Conservation (phyloP, 352 stramenopile species). For the Vaucheria bursata region DNA sequence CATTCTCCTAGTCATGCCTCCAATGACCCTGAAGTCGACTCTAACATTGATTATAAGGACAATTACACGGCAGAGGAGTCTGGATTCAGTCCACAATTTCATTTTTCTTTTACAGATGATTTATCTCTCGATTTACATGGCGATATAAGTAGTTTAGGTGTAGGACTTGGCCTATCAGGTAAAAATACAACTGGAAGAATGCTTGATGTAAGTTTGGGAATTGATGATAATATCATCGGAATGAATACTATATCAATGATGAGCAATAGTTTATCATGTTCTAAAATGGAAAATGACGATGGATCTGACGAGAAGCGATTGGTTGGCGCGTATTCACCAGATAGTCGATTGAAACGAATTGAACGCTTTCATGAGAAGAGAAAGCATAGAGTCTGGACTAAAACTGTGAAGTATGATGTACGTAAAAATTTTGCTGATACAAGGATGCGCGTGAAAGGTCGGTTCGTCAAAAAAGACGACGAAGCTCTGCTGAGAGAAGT, state of each 20-base stretch:
- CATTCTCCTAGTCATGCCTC: too few relatives aligned
- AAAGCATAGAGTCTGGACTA: slow-evolving; percentile 66
- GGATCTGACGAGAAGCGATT: slow-evolving; percentile 24
- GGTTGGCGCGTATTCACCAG: slow-evolving; percentile 86
- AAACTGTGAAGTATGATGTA: slow-evolving; percentile 81
- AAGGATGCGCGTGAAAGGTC: slow-evolving; percentile 80
- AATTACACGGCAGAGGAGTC: too few relatives aligned
- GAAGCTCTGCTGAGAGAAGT: slow-evolving; percentile 46
- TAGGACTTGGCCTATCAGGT: too few relatives aligned
- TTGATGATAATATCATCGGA: slow-evolving; percentile 4
- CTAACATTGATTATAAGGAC: too few relatives aligned
- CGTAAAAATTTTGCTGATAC: slow-evolving; percentile 92
- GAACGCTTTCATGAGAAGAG: slow-evolving; percentile 88
- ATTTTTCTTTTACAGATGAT: slow-evolving; percentile 43
- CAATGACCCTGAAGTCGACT: too few relatives aligned
- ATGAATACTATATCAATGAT: not conserved
- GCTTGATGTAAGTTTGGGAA: slow-evolving; percentile 12
- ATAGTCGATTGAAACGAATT: slow-evolving; percentile 79
- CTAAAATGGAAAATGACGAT: too few relatives aligned
- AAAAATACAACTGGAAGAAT: too few relatives aligned
- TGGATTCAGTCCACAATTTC: slow-evolving; percentile 35
- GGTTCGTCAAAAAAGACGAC: slow-evolving; percentile 87
- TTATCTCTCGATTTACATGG: slow-evolving; percentile 8
- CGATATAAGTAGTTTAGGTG: too few relatives aligned
- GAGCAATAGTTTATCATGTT: too few relatives aligned